phyloP scores from a whole-genome alignment of 768 basidiomycete genomes.

The Butyriboletus loyo region DNA sequence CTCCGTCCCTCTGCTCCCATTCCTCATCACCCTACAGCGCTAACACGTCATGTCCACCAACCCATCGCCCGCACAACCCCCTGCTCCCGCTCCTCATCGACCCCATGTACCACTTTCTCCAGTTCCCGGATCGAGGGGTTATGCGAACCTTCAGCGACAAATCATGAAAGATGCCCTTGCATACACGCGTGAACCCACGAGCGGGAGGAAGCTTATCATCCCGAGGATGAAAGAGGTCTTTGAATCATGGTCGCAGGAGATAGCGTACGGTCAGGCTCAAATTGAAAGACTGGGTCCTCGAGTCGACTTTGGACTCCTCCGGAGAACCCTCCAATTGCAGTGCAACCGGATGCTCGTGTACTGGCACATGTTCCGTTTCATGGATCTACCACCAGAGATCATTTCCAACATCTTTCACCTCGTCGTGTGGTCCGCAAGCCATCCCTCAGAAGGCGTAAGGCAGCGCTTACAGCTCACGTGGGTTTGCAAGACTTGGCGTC shows the following conservation, averaged over 20 bases:
- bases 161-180: conserved; percentile 20
- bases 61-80: conserved; percentile 7
- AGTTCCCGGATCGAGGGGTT: conserved; percentile 18
- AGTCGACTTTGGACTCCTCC: conserved; percentile 13
- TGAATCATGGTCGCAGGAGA: conserved; percentile 14
- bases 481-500: conserved; percentile 58
- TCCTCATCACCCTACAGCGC: conserved; percentile 1
- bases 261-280: conserved; percentile 18
- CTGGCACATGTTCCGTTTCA: conserved; percentile 52
- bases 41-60: conserved; percentile 14
- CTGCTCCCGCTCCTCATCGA: conserved; percentile 1
- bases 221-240: conserved; percentile 3
- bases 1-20: neutral
- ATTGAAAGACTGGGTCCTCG: conserved; percentile 20
- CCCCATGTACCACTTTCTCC: conserved; percentile 7
- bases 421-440: conserved; percentile 50
- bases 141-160: conserved; percentile 15
- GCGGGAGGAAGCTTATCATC: neutral
- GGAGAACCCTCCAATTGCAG: conserved; percentile 16
- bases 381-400: conserved; percentile 64
- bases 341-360: conserved; percentile 25
- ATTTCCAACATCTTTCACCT: conserved; percentile 61
- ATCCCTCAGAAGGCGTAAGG: conserved; percentile 34
- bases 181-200: conserved; percentile 17
- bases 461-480: conserved; percentile 52